Evolutionary conservation across 257 asterid genomes (phyloP), one percentile per base, ranked within the genome.

Genomic region (Dorcoceras hygrometricum): DNA sequence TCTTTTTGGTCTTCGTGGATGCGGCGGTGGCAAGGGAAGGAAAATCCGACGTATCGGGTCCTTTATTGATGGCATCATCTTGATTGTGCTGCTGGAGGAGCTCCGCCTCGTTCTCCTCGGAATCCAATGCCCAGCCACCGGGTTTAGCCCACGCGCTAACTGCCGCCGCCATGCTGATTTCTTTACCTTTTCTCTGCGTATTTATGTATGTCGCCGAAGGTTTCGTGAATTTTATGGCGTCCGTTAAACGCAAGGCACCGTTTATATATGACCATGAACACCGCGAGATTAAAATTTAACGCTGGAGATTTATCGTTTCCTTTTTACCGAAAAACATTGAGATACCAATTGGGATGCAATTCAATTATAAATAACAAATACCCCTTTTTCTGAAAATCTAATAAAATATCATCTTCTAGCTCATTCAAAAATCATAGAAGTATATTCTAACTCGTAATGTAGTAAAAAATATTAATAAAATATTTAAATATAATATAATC

Each of bases 111-210:
- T 87, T 75, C 53, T 92, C 89, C 73, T 92, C 97, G 28, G 96
- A 79, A 71, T 90, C 98, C 5, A 86, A 67, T 9, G 97, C 97
- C 98, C 98, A 92, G 3, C 95, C 96, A 75, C 95, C 95, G 73
- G 98, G 97, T 67, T 93, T 93, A 1, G 72, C 58, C 97, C 97
- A 93, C 79, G 91, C 87, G 82, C 90, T 81, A 63, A 77, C 84
- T 31, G 91, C 88, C 70, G 94, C 93, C 90, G 96, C 97, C 98
- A 90, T 90, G 70, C 16, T 84, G 64, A 75, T 68, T 70, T 39
- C 43, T 57, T 62, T 8, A n/a, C n/a, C n/a, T 1, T 56, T 7
- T 26, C 46, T 65, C 60, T 73, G 80, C 36, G 72, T 46, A n/a
- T n/a, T n/a, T n/a, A 66, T 4, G 51, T 14, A 11, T 12, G 51